Base-by-base conservation (phyloP, 2,329 filamentous ascomycete species). In the Alternaria atra region DNA sequence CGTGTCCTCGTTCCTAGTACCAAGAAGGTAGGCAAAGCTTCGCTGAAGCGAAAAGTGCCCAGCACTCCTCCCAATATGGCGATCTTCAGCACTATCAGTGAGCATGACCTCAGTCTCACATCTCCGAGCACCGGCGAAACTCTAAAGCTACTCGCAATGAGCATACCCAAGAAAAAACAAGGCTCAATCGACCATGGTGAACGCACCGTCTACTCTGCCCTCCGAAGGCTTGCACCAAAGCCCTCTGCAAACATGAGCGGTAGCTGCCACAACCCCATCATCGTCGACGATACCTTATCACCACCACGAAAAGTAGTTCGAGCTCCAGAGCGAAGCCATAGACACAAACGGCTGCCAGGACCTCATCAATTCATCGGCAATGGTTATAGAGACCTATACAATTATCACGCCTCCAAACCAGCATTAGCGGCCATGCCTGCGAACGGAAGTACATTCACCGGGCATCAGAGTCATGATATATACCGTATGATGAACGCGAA, bases 241-340 rank as follows among this genome's bases (percentile, higher is more conserved):
- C 34, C 53, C 25, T 27, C 32, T 4, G 40, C 15, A 23, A 46
- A 47, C 15, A 48, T 40, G 35, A 51, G 59, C 30, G 71, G 71
- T 44, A 71, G 64, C 42, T 52, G 54, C 5, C 52, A 68, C 6
- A 64, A 73, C 25, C 73, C 73, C 13, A 75, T 75, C n/a, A 55
- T 69, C 30, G 51, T 74, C 25, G 55, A 63, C n/a, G 66, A 67
- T 20, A 53, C 60, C 15, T 57, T 61, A 10, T 62, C 71, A 8
- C 61, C 53, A 42, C 56, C 56, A 17, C 29, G 39, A 23, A 52
- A 29, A 25, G 51, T 20, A 55, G n/a, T 9, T 10, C 51, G 23
- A 53, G 23, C 13, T 15, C 23, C 42, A 35, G 34, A 58, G 37
- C 44, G 34, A 29, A 58, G 34, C 17, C 55, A 17, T 7, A 15